Evolutionary conservation across 257 asterid species (phyloP).

Genomic region (Orobanche coerulescens): DNA sequence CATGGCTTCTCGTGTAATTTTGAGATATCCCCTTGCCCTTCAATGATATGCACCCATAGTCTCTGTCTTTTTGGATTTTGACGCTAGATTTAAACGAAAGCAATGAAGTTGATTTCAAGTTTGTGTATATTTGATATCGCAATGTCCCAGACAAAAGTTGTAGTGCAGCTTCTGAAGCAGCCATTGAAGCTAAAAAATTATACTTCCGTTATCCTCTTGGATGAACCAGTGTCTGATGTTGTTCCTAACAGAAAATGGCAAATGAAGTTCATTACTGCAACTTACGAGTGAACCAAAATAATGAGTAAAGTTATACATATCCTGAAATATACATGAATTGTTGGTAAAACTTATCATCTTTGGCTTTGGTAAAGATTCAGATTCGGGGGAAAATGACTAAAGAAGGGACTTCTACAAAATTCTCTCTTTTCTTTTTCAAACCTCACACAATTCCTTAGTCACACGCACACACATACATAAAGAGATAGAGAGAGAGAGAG

Average conservation of each 20-base stretch:
- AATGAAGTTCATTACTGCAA: not conserved
- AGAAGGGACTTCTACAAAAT: too few relatives aligned
- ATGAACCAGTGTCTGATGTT: not conserved
- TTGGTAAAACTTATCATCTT: too few relatives aligned
- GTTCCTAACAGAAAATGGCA: constrained; percentile 21
- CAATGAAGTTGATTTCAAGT: constrained; percentile 32
- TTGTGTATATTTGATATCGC: constrained; percentile 26
- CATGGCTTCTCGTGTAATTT: constrained; percentile 19
- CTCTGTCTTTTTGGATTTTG: constrained; percentile 18
- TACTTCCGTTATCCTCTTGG: constrained; percentile 17
- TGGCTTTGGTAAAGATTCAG: too few relatives aligned
- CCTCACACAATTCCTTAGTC: not conserved
- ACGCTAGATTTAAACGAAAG: constrained; percentile 24
- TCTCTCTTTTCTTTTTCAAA: not conserved
- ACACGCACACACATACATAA: not conserved
- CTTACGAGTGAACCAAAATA: not conserved
- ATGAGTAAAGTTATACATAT: not conserved
- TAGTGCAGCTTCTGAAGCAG: constrained; percentile 38
- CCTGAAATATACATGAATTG: not conserved
- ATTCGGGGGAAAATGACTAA: too few relatives aligned
- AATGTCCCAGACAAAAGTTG: constrained; percentile 32
- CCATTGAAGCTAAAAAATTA: constrained; percentile 32
- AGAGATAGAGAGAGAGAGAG: not conserved
- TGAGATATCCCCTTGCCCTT: constrained; percentile 18
- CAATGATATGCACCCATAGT: constrained; percentile 15